Percentiles rank a stretch among this genome's conserved stretches.
These are phyloP conservation scores for Quercus rubra DNA, from an alignment of 306 rosid species.

Conservation along the genomic window DNA sequence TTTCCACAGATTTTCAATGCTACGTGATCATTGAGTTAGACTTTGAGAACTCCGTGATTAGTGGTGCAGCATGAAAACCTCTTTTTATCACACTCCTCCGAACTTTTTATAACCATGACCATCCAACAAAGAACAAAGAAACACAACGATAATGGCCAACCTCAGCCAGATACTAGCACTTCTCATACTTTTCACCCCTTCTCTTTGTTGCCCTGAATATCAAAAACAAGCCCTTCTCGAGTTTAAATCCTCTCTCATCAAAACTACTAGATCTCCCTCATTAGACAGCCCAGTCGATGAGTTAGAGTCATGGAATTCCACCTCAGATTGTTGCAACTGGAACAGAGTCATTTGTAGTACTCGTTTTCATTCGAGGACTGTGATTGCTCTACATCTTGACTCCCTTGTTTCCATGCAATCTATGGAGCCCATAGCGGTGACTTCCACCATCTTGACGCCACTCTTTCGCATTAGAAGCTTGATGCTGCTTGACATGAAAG, in stretches of 20 bases:
- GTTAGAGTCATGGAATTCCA: conserved; percentile 25
- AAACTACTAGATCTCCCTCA: not conserved
- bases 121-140: not conserved
- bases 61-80: not conserved
- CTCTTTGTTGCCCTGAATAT: conserved; percentile 12
- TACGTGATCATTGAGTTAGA: no score
- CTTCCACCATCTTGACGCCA: conserved; percentile 11
- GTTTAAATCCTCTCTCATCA: conserved; percentile 19
- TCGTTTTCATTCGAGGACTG: not conserved
- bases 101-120: not conserved
- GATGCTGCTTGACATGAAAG: conserved; percentile 17
- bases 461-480: conserved; percentile 22
- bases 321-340: conserved; percentile 28
- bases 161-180: no score
- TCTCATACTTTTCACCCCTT: not conserved
- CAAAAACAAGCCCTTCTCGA: conserved; percentile 23
- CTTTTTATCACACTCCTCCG: not conserved
- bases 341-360: conserved; percentile 12
- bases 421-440: conserved; percentile 1
- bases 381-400: not conserved
- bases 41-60: not conserved
- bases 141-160: no score
- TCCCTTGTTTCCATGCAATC: not conserved
- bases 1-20: no score
- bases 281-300: not conserved